Evolutionary conservation across 2,329 filamentous ascomycete species (phyloP).

Genomic region (Thermothelomyces thermophilus): DNA sequence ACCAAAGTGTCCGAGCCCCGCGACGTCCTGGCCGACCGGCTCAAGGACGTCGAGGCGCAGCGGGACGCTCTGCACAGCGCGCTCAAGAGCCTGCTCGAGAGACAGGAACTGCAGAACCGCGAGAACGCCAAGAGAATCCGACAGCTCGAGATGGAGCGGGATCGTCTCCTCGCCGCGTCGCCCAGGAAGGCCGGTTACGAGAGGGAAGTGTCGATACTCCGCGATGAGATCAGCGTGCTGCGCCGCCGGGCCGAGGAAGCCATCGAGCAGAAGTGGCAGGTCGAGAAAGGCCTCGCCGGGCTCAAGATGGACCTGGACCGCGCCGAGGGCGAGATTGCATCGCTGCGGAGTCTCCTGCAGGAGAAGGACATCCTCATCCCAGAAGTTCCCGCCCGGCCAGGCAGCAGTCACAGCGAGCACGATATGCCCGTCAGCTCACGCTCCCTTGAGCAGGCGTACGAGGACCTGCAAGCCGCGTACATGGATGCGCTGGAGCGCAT

Average conservation of each 20-base stretch:
- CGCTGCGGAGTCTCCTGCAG: constrained; percentile 68
- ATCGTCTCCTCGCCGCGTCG: constrained; percentile 61
- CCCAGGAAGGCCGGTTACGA: constrained; percentile 75
- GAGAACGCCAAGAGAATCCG: constrained; percentile 77
- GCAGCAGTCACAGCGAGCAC: constrained; percentile 33
- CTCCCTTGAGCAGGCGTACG: constrained; percentile 67
- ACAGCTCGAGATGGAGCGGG: constrained; percentile 69
- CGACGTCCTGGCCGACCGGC: constrained; percentile 66
- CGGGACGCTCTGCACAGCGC: constrained; percentile 86
- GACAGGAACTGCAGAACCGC: constrained; percentile 77
- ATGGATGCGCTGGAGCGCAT: constrained; percentile 59
- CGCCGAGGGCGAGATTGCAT: constrained; percentile 84
- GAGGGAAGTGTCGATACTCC: constrained; percentile 70
- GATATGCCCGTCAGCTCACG: constrained; percentile 56
- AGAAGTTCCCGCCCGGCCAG: constrained; percentile 45
- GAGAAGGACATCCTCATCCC: constrained; percentile 78
- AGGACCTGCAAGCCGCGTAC: constrained; percentile 68
- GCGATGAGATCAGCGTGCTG: constrained; percentile 77
- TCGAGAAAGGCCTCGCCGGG: constrained; percentile 80
- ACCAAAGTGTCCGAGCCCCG: constrained; percentile 53
- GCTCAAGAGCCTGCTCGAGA: constrained; percentile 74
- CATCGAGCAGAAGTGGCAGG: constrained; percentile 91
- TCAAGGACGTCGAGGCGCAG: constrained; percentile 91
- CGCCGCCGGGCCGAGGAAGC: constrained; percentile 87
- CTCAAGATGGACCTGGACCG: constrained; percentile 96